Conservation (phyloP, 1,284 basidiomycete genomes). For the Tylopilus sp. region DNA sequence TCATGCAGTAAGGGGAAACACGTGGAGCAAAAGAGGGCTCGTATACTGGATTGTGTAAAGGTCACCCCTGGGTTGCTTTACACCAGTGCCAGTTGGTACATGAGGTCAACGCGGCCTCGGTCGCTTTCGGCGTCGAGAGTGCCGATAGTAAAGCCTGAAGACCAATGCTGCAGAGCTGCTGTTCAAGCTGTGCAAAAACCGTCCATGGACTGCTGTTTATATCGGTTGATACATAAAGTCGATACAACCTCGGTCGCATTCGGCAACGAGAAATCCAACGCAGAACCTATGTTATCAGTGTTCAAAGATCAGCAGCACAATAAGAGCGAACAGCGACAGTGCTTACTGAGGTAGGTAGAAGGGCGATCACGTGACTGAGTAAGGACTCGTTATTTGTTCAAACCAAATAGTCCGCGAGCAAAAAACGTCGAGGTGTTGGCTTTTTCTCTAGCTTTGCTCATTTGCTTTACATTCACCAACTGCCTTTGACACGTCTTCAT, state of each 20-base stretch:
- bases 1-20: background rate
- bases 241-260: background rate
- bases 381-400: conserved; percentile 18
- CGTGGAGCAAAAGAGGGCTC: conserved; percentile 2
- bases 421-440: conserved; percentile 20
- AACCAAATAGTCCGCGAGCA: conserved; percentile 21
- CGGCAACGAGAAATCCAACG: background rate
- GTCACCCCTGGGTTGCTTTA: too few relatives aligned
- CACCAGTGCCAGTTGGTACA: too few relatives aligned
- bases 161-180: too few relatives aligned
- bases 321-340: background rate
- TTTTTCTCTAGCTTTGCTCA: conserved; percentile 27
- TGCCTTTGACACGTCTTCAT: conserved; percentile 18
- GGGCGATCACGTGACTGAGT: conserved; percentile 22
- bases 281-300: background rate
- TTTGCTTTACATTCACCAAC: conserved; percentile 2
- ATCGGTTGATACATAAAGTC: background rate
- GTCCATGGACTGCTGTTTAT: too few relatives aligned
- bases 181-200: background rate
- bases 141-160: too few relatives aligned
- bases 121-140: too few relatives aligned
- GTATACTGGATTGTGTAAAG: background rate
- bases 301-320: background rate
- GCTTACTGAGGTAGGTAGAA: background rate
- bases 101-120: too few relatives aligned